These are phyloP conservation scores for Dentipellis sp. DNA, from an alignment of 768 basidiomycete genomes.

Conservation along the genomic window DNA sequence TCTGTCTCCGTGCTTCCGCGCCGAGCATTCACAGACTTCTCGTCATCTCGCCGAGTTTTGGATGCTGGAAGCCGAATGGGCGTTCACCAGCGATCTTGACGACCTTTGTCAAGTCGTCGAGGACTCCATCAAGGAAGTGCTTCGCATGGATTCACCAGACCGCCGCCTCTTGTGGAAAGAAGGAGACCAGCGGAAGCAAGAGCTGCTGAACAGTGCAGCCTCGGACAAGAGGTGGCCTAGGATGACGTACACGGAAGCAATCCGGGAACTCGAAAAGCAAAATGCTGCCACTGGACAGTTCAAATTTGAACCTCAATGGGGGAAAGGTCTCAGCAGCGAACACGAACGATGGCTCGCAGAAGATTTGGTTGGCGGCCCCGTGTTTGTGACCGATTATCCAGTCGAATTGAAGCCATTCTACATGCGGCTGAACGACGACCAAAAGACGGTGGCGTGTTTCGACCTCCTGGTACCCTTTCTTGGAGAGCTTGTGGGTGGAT, in stretches of 20 bases:
- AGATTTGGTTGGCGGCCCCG: conserved; percentile 54
- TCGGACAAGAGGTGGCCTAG: conserved; percentile 45
- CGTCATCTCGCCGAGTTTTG: conserved; percentile 97
- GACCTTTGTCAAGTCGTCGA: conserved; percentile 52
- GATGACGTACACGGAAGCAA: conserved; percentile 73
- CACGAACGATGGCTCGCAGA: conserved; percentile 91
- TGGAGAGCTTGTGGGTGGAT: conserved; percentile 91
- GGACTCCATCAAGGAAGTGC: conserved; percentile 35
- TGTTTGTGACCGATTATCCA: conserved; percentile 93
- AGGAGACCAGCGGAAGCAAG: conserved; percentile 25
- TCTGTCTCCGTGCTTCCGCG: conserved; percentile 88
- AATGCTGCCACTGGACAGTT: conserved; percentile 34
- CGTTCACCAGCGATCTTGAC: conserved; percentile 39
- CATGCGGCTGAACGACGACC: conserved; percentile 65
- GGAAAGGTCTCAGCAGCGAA: conserved; percentile 70
- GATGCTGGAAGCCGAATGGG: conserved; percentile 98
- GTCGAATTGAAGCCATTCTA: conserved; percentile 85
- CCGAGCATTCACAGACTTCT: conserved; percentile 79
- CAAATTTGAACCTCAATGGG: conserved; percentile 54
- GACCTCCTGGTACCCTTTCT: conserved; percentile 84
- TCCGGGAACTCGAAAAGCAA: conserved; percentile 41
- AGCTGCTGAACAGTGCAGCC: conserved; percentile 28
- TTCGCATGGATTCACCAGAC: conserved; percentile 23
- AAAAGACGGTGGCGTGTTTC: conserved; percentile 81
- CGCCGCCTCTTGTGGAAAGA: conserved; percentile 31